Conservation (phyloP, 2,329 filamentous ascomycete genomes). For the Pseudogymnoascus sp. region DNA sequence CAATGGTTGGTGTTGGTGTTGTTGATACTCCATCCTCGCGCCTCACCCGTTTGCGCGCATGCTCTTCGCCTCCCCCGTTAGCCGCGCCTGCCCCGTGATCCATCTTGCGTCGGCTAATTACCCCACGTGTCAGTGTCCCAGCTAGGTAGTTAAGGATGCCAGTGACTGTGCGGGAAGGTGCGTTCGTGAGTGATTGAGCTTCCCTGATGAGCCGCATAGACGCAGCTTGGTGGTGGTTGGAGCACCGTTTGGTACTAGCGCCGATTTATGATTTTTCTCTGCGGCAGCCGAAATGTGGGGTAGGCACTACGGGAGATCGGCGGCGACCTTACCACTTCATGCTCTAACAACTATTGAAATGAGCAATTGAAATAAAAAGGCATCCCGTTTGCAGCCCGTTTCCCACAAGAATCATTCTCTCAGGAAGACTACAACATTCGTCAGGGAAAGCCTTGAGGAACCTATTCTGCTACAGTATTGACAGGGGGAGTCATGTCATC, state of each 20-base stretch:
- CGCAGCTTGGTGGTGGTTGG: not conserved
- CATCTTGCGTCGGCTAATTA: slow-evolving; percentile 1
- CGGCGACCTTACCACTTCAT: not conserved
- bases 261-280: slow-evolving; percentile 7
- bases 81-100: not conserved
- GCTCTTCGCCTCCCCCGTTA: slow-evolving; percentile 7
- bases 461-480: not conserved
- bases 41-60: slow-evolving; percentile 13
- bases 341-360: not conserved
- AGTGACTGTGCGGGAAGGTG: slow-evolving; percentile 2
- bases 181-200: slow-evolving; percentile 2
- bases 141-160: not conserved
- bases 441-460: not conserved
- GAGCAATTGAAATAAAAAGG: not conserved
- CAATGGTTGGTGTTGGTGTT: slow-evolving; percentile 7
- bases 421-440: not conserved
- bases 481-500: not conserved
- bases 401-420: not conserved
- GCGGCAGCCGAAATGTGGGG: not conserved
- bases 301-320: not conserved
- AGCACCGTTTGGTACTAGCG: slow-evolving; percentile 5
- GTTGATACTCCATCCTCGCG: slow-evolving; percentile 4
- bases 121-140: not conserved
- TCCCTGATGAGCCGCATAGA: not conserved
- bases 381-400: not conserved